Conservation (phyloP, 164 flowering plant genomes). For the Stephania yunnanensis region DNA sequence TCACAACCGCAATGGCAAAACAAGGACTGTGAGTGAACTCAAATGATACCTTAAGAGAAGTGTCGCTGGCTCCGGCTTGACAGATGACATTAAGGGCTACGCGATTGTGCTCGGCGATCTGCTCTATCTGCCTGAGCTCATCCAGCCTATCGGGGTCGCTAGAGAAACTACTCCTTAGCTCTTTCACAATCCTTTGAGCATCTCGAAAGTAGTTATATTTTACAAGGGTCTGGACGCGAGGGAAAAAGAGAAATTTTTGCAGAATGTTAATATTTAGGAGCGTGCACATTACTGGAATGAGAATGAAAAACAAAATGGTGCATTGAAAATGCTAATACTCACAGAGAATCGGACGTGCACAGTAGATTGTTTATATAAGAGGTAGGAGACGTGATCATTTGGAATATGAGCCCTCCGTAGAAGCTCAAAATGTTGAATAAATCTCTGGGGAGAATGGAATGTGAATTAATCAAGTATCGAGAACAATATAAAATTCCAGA, state of each 20-base stretch:
- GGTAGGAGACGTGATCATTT: conserved; percentile 47
- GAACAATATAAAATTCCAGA: too few relatives aligned
- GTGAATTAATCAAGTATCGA: not conserved
- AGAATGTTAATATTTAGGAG: not conserved
- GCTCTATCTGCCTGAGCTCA: conserved; percentile 75
- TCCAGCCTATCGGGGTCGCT: conserved; percentile 64
- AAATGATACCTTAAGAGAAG: conserved; percentile 67
- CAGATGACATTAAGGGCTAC: conserved; percentile 71
- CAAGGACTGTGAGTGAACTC: conserved; percentile 83
- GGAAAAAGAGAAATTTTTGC: not conserved
- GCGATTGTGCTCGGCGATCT: conserved; percentile 83
- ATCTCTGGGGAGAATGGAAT: conserved; percentile 44
- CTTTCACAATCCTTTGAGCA: conserved; percentile 80
- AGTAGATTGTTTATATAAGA: conserved; percentile 58
- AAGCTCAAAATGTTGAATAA: conserved; percentile 90
- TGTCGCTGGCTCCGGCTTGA: conserved; percentile 56
- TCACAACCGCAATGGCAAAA: conserved; percentile 75
- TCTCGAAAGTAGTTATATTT: conserved; percentile 73
- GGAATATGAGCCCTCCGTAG: conserved; percentile 83
- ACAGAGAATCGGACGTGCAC: conserved; percentile 52
- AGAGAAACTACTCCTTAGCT: conserved; percentile 56
- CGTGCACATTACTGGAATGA: not conserved
- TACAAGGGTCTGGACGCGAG: conserved; percentile 41
- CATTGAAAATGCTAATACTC: conserved; percentile 23
- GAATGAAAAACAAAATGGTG: not conserved